phyloP scores from a whole-genome alignment of 208 protist genomes.

The Leishmania mexicana region DNA sequence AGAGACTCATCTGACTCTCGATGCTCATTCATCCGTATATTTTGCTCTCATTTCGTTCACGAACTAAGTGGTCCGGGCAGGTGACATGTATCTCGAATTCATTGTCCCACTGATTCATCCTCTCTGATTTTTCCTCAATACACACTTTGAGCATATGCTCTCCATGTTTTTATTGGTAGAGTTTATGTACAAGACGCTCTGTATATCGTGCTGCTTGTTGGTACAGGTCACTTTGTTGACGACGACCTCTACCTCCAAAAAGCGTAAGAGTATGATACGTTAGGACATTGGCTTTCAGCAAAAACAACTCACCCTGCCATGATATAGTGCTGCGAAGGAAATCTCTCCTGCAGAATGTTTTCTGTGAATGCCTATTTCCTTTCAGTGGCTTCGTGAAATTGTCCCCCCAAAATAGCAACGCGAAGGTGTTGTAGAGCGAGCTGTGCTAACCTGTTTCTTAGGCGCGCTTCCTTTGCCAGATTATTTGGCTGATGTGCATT shows the following conservation, averaged over 20 bases:
- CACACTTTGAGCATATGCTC: neutral
- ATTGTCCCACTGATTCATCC: neutral
- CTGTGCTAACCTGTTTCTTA: neutral
- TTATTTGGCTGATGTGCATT: neutral
- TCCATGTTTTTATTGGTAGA: constrained; percentile 5
- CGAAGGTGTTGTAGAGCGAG: neutral
- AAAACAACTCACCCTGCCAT: neutral
- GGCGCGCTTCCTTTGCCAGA: neutral
- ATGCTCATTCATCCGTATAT: neutral
- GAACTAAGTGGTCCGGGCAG: neutral
- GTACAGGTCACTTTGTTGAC: neutral
- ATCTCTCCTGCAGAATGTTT: neutral
- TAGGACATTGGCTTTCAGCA: neutral
- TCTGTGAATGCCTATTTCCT: neutral
- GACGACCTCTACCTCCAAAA: neutral
- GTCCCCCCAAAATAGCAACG: neutral
- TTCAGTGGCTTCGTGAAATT: neutral
- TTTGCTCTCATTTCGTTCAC: neutral
- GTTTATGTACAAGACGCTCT: neutral
- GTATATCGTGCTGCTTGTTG: neutral
- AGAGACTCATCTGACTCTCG: neutral
- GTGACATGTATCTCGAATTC: constrained; percentile 4
- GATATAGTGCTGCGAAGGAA: neutral
- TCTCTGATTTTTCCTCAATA: neutral
- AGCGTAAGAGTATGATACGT: neutral